Conservation (phyloP, 495 filamentous ascomycete genomes). For the Cudoniella acicularis region DNA sequence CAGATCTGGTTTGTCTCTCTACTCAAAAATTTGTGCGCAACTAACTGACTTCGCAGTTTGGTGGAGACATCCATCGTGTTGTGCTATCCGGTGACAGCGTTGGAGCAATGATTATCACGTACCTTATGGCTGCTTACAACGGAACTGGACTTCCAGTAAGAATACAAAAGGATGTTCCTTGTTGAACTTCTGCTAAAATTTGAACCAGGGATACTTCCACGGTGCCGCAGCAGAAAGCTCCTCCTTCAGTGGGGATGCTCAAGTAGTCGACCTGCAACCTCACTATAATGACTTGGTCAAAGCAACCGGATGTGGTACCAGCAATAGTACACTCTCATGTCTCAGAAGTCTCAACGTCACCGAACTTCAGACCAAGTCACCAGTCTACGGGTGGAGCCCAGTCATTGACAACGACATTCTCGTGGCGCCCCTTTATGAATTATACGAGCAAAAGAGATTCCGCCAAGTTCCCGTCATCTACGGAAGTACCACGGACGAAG, state of each 20-base stretch:
- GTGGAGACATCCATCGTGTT: slow-evolving; percentile 66
- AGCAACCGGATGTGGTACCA: slow-evolving; percentile 48
- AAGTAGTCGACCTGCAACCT: slow-evolving; percentile 49
- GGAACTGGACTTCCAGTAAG: slow-evolving; percentile 28
- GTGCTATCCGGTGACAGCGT: slow-evolving; percentile 68
- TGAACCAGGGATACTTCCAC: slow-evolving; percentile 40
- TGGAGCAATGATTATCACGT: slow-evolving; percentile 62
- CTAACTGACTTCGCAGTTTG: slow-evolving; percentile 47
- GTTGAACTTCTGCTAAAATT: not conserved
- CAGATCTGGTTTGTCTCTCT: slow-evolving; percentile 40
- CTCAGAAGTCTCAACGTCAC: slow-evolving; percentile 45
- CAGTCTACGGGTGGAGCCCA: slow-evolving; percentile 56
- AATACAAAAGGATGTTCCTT: slow-evolving; percentile 37
- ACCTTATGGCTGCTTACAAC: slow-evolving; percentile 61
- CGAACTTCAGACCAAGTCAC: slow-evolving; percentile 44
- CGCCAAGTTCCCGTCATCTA: slow-evolving; percentile 64
- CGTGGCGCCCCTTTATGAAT: slow-evolving; percentile 52
- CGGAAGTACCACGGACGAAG: slow-evolving; percentile 60
- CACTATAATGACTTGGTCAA: slow-evolving; percentile 55
- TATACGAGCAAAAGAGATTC: slow-evolving; percentile 56
- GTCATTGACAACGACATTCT: slow-evolving; percentile 56
- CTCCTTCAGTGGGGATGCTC: slow-evolving; percentile 45
- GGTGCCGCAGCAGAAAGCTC: slow-evolving; percentile 61
- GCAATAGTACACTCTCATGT: slow-evolving; percentile 45
- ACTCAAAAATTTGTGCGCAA: too few species aligned